Conservation (phyloP, 2,329 filamentous ascomycete species). For the Stachybotrys echinatus region DNA sequence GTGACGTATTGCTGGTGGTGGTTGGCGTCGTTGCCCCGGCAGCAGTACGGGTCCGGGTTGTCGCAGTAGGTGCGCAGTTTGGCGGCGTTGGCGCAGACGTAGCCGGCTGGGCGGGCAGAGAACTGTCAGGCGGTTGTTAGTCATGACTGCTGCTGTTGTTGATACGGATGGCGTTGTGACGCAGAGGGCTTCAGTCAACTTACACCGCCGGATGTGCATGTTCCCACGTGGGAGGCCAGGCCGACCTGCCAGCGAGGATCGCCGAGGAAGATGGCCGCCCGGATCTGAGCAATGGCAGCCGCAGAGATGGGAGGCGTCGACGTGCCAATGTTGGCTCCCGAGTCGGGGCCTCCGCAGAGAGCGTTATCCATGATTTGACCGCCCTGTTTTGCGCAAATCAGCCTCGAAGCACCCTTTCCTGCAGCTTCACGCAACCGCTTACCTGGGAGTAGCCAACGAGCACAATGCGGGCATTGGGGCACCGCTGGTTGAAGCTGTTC, state of each 20-base stretch:
- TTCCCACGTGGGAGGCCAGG: conserved; percentile 55
- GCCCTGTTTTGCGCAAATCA: conserved; percentile 31
- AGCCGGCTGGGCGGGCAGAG: conserved; percentile 51
- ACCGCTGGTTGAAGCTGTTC: conserved; percentile 50
- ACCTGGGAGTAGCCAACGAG: conserved; percentile 59
- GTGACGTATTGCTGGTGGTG: conserved; percentile 59
- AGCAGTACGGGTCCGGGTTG: conserved; percentile 59
- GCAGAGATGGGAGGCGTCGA: conserved; percentile 37
- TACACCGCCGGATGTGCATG: conserved; percentile 52
- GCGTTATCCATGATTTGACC: conserved; percentile 61
- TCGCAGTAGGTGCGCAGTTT: conserved; percentile 64
- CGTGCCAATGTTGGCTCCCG: conserved; percentile 34
- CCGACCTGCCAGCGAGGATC: conserved; percentile 53
- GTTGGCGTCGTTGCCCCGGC: conserved; percentile 54
- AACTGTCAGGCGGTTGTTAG: conserved; percentile 40
- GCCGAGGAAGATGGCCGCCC: conserved; percentile 61
- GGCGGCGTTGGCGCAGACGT: conserved; percentile 44
- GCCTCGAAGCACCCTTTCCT: not conserved
- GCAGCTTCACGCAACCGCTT: conserved; percentile 6
- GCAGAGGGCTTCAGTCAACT: conserved; percentile 19
- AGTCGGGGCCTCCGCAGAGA: conserved; percentile 53
- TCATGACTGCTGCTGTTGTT: not conserved
- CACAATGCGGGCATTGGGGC: conserved; percentile 52
- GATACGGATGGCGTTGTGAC: not conserved
- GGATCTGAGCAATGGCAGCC: conserved; percentile 48